Evolutionary conservation across 345 rosid genomes (phyloP).

Genomic region (Lepidium didymum): DNA sequence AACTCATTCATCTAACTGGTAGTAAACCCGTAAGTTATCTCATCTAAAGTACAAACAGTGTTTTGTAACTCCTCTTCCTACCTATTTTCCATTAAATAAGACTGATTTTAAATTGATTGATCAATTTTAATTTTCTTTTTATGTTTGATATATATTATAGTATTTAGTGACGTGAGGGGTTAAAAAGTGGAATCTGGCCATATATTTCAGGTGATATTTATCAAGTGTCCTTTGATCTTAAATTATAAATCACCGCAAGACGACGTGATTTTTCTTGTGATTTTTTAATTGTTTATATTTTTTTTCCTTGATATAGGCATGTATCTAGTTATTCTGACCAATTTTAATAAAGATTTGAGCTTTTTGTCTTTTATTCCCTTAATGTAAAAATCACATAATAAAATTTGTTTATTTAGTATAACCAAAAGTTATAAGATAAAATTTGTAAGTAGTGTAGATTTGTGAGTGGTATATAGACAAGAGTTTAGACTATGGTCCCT

Average conservation of each 20-base stretch:
- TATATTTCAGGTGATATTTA: constrained; percentile 14
- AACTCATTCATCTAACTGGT: not conserved
- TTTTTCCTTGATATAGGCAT: too few relatives aligned
- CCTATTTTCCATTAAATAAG: not conserved
- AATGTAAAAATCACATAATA: too few relatives aligned
- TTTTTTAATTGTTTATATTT: not conserved
- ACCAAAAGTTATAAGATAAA: not conserved
- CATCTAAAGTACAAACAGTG: not conserved
- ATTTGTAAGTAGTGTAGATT: not conserved
- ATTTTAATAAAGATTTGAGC: not conserved
- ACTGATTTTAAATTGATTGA: not conserved
- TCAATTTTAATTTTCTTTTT: not conserved
- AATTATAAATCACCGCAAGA: constrained; percentile 10
- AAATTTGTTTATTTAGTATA: too few relatives aligned
- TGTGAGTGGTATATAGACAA: constrained; percentile 6
- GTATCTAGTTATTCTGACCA: too few relatives aligned
- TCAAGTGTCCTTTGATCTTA: constrained; percentile 11
- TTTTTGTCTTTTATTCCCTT: not conserved
- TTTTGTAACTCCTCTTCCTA: constrained; percentile 13
- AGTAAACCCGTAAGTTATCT: not conserved
- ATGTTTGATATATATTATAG: not conserved
- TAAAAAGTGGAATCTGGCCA: constrained; percentile 6
- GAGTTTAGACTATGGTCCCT: constrained; percentile 21
- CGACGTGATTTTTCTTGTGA: constrained; percentile 20
- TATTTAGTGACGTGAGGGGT: not conserved